Evolutionary conservation across 2,329 filamentous ascomycete species (phyloP).

Genomic region (Aaosphaeria pasadenensis): DNA sequence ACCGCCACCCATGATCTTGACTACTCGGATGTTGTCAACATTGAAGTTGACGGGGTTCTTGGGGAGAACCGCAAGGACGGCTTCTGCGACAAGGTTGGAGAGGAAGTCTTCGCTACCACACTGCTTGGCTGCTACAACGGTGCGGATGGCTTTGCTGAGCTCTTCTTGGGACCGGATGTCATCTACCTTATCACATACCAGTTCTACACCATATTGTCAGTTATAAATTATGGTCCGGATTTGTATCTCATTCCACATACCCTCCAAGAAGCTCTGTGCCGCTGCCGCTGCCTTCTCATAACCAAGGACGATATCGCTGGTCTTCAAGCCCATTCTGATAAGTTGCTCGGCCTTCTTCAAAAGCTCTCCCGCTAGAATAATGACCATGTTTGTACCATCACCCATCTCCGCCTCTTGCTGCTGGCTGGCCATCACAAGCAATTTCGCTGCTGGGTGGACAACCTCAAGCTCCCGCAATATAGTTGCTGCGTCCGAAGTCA

Average conservation of each 20-base stretch:
- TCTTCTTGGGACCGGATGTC: slow-evolving; percentile 78
- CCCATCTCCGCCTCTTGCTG: slow-evolving; percentile 99
- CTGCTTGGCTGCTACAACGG: slow-evolving; percentile 95
- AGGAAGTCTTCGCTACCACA: slow-evolving; percentile 88
- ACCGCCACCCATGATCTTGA: slow-evolving; percentile 99
- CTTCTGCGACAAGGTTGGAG: slow-evolving; percentile 81
- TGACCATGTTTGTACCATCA: slow-evolving; percentile 96
- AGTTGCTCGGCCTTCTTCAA: slow-evolving; percentile 96
- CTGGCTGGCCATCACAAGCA: slow-evolving; percentile 97
- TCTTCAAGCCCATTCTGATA: slow-evolving; percentile 94
- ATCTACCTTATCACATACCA: slow-evolving; percentile 86
- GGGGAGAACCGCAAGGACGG: slow-evolving; percentile 80
- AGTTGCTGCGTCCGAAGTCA: slow-evolving; percentile 95
- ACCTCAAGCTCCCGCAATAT: slow-evolving; percentile 97
- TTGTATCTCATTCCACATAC: slow-evolving; percentile 35
- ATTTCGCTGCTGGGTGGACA: slow-evolving; percentile 94
- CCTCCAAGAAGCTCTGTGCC: slow-evolving; percentile 79
- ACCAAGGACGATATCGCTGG: slow-evolving; percentile 92
- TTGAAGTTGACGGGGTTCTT: slow-evolving; percentile 97
- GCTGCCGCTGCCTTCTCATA: slow-evolving; percentile 94
- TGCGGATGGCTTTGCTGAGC: slow-evolving; percentile 91
- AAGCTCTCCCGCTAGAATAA: slow-evolving; percentile 90
- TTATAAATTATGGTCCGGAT: not conserved
- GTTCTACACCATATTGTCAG: slow-evolving; percentile 48
- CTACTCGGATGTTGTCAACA: slow-evolving; percentile 96